These are phyloP conservation scores for Solanum microdontum DNA, from an alignment of 257 asterid genomes.

Conservation along the genomic window DNA sequence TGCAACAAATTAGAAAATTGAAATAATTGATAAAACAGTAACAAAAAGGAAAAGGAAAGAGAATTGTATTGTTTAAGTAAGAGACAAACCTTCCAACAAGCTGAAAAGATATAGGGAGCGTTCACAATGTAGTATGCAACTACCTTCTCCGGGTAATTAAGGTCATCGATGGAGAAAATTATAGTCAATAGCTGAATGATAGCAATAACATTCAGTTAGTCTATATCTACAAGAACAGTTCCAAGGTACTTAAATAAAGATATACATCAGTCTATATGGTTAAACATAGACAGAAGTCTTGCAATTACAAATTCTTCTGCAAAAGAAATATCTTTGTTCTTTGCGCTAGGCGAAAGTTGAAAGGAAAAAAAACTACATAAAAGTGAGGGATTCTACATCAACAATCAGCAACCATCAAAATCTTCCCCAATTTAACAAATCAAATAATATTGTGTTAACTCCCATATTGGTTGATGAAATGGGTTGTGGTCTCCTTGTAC, in stretches of 20 bases:
- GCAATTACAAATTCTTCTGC: not conserved
- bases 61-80: not conserved
- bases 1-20: not conserved
- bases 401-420: not conserved
- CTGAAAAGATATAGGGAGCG: slow-evolving; percentile 58
- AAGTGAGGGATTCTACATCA: not conserved
- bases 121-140: slow-evolving; percentile 64
- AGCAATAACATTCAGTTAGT: not conserved
- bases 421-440: not conserved
- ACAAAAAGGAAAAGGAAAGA: not conserved
- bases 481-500: not conserved
- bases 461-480: not conserved
- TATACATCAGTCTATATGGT: not conserved
- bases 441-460: not conserved
- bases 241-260: not conserved
- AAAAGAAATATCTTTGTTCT: not conserved
- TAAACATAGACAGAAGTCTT: not conserved
- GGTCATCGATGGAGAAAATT: slow-evolving; percentile 62
- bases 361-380: not conserved
- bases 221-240: not conserved
- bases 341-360: not conserved
- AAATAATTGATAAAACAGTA: not conserved
- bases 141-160: slow-evolving; percentile 70
- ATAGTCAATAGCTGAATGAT: slow-evolving; percentile 48
- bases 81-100: slow-evolving; percentile 67